Base-by-base conservation (phyloP, 768 basidiomycete genomes). In the Leccinum olivaceopallidum region DNA sequence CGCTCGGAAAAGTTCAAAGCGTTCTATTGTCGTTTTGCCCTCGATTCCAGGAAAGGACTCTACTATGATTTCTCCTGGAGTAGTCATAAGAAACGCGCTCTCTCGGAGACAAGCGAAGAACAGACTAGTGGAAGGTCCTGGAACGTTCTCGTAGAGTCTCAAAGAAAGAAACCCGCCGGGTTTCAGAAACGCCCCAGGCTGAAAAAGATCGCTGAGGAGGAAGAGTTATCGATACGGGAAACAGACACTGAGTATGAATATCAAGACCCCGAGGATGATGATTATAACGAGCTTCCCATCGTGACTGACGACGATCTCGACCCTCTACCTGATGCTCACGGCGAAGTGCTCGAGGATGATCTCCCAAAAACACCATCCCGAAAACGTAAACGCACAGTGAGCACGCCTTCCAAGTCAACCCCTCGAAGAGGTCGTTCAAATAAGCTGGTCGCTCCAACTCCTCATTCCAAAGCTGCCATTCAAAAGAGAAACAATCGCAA, bases 391-490 rank as follows among this genome's bases (percentile, higher is more conserved):
- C 77, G 78, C 18, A 66, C 62, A 22, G 16, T 52, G 51, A 53
- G 61, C 50, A 71, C 74, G 20, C 67, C 67, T 20, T 70, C 71
- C 44, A 74, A 76, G 59, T 65, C 67, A 20, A 73, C 77, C 30
- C 74, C 75, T 44, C 74, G 71, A 59, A 78, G 76, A 70, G 65
- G 67, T 62, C 71, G 67, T 71, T 64, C 68, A 63, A 55, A 71
- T 47, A 80, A 79, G 18, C 63, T 83, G 22, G 87, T 80, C 4
- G 83, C 85, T 28, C 87, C 88, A 9, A 92, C 90, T 0, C 89
- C 90, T 6, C 88, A 88, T 68, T 90, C 90, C 36, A 90, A 90
- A 70, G 86, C 84, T 14, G 84, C 84, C 9, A 76, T 90, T 10
- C 77, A 77, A 30, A 78, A 79, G 42, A 82, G 86, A 26, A 67